phyloP scores from a whole-genome alignment of 148 eudicot genomes.

The Amaranthus cruentus region DNA sequence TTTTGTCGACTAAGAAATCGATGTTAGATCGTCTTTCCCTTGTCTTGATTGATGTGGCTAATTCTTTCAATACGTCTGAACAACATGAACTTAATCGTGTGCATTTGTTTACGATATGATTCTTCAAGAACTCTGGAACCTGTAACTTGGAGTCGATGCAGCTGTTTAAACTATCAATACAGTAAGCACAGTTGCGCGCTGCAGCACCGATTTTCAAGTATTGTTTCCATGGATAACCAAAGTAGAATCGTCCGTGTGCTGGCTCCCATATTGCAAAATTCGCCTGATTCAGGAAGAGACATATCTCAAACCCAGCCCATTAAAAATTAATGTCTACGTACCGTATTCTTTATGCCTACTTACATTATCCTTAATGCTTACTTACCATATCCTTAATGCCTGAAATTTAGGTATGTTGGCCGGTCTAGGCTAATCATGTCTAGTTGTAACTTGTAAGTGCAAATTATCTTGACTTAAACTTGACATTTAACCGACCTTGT shows the following conservation, averaged over 20 bases:
- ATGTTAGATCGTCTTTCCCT: conserved; percentile 49
- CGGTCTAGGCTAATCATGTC: too few relatives aligned
- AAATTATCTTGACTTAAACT: too few relatives aligned
- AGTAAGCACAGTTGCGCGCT: conserved; percentile 63
- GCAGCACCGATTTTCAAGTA: conserved; percentile 65
- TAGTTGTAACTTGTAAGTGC: too few relatives aligned
- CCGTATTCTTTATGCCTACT: too few relatives aligned
- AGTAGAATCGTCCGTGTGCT: conserved; percentile 64
- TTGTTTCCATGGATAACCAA: conserved; percentile 79
- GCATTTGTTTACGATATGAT: conserved; percentile 44
- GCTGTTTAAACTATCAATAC: conserved; percentile 54
- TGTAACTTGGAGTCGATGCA: conserved; percentile 51
- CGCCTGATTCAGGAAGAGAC: conserved; percentile 35
- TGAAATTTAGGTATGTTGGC: too few relatives aligned
- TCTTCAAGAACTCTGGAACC: conserved; percentile 58
- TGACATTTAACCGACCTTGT: too few relatives aligned
- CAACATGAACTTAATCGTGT: conserved; percentile 43
- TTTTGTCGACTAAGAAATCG: conserved; percentile 41
- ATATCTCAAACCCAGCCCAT: too few relatives aligned
- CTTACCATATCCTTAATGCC: too few relatives aligned
- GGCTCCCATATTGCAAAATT: conserved; percentile 94
- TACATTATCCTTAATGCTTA: too few relatives aligned
- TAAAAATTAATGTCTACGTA: too few relatives aligned
- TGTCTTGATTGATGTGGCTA: conserved; percentile 41
- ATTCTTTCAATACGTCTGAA: conserved; percentile 57